Conservation (phyloP, 208 protist genomes). For the Leishmania major region DNA sequence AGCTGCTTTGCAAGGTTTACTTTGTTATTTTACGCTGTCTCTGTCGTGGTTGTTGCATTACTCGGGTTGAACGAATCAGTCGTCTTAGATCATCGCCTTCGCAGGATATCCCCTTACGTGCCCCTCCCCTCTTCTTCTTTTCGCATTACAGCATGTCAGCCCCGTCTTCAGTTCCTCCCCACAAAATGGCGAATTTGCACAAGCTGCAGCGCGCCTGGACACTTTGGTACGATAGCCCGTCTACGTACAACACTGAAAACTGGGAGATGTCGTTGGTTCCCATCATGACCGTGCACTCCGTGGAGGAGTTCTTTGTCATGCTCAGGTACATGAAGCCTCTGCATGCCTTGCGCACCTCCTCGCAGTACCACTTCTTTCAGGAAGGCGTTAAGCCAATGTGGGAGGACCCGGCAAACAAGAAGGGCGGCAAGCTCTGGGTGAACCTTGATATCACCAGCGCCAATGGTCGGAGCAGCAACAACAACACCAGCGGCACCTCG, state of each 20-base stretch:
- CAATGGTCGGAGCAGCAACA: constrained; percentile 30
- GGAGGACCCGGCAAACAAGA: constrained; percentile 89
- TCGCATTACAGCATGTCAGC: background rate
- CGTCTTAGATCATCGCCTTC: background rate
- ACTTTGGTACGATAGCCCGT: constrained; percentile 87
- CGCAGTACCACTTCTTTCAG: constrained; percentile 93
- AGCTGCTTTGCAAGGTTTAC: no score
- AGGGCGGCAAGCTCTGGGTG: constrained; percentile 78
- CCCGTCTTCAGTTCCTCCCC: constrained; percentile 1
- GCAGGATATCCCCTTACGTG: background rate
- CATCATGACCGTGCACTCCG: constrained; percentile 77
- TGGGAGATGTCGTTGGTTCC: constrained; percentile 81
- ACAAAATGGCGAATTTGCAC: constrained; percentile 33
- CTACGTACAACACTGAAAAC: constrained; percentile 73
- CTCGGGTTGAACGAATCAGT: background rate
- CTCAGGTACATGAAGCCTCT: constrained; percentile 85
- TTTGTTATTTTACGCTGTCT: background rate
- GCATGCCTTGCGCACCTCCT: constrained; percentile 72
- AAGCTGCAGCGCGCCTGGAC: constrained; percentile 73
- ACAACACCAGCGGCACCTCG: constrained; percentile 11
- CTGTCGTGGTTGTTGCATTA: background rate
- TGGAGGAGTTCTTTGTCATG: constrained; percentile 91
- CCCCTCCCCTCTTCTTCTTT: background rate
- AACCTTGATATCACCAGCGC: constrained; percentile 50
- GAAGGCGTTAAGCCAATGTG: constrained; percentile 92